Evolutionary conservation across 345 rosid species (phyloP).

Genomic region (Salix arbutifolia): DNA sequence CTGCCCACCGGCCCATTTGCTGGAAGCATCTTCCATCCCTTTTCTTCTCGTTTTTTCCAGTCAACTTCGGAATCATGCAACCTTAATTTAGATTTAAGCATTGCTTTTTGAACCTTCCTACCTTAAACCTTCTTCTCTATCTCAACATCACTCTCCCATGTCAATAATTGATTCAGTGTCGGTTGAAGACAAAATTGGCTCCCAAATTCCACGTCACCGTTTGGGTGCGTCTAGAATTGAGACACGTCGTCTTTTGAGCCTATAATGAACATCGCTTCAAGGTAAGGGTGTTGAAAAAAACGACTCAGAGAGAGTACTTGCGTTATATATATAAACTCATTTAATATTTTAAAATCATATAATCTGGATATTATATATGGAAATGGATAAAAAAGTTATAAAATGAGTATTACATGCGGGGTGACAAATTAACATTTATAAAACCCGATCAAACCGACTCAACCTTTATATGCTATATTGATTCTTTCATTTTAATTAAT

Average conservation of each 20-base stretch:
- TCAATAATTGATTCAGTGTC: not conserved
- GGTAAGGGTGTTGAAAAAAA: too few relatives aligned
- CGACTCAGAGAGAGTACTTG: too few relatives aligned
- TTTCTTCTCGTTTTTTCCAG: not conserved
- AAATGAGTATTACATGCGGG: fast-evolving
- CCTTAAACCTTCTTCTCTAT: not conserved
- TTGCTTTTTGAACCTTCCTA: constrained; percentile 11
- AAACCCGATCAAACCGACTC: too few relatives aligned
- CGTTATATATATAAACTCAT: too few relatives aligned
- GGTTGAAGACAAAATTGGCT: too few relatives aligned
- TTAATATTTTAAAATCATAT: too few relatives aligned
- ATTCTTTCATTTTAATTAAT: too few relatives aligned
- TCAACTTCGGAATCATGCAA: not conserved
- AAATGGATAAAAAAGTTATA: too few relatives aligned
- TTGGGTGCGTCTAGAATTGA: not conserved
- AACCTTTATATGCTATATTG: too few relatives aligned
- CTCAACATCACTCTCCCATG: not conserved
- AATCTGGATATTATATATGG: too few relatives aligned
- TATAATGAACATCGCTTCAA: too few relatives aligned
- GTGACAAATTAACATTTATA: too few relatives aligned
- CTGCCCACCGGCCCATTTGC: constrained; percentile 22
- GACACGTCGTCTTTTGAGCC: not conserved
- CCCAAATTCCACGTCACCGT: not conserved
- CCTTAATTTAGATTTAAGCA: not conserved
- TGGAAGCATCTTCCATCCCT: constrained; percentile 17